Evolutionary conservation across 345 rosid genomes (phyloP), one percentile per base, ranked within the genome.

Genomic region (Streptanthus diversifolius): DNA sequence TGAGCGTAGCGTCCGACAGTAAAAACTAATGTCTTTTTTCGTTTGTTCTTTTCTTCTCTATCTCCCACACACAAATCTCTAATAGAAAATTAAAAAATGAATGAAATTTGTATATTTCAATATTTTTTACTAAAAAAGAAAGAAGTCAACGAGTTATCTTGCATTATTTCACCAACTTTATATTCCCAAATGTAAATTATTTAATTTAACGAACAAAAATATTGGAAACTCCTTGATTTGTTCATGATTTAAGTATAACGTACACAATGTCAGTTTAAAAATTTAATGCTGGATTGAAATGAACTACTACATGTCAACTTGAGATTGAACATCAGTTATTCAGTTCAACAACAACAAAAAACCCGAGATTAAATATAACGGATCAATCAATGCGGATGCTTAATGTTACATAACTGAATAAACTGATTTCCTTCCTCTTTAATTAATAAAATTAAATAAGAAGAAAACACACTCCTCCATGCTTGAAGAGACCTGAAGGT

Each of bases 1-100:
- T 66, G 78, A 74, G 15, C 43, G 7, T 4, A 48, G 72, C 53
- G 44, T 74, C 73, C 78, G 78, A 74, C 78, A 67, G 39, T 5
- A 49, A 45, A 24, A 74, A 15, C 15, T 35, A 13, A 18, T 56
- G 59, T 73, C 58, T 65, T 55, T 72, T 72, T 73, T 2, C 30
- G 25, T 24, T 12, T 13, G 19, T 37, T 29, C 5, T 32, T 30
- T 5, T 0, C 10, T 7, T 7, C 3, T 4, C 6, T 4, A 35
- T 21, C 25, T 43, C 15, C 25, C 27, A 5, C 53, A 66, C 19
- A 39, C 13, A 37, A 36, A 39, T 24, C 25, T 22, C 49, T 48
- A 37, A n/a, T 56, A 47, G 18, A 14, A 65, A 29, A 65, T 25
- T 73, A 25, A 21, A 8, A 59, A 25, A 52, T n/a, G 52, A 21